A percentile compares a stretch with the other conserved stretches of the same genome.
Evolutionary conservation across 1,284 basidiomycete species (phyloP).

Genomic region (Malassezia yamatoensis): DNA sequence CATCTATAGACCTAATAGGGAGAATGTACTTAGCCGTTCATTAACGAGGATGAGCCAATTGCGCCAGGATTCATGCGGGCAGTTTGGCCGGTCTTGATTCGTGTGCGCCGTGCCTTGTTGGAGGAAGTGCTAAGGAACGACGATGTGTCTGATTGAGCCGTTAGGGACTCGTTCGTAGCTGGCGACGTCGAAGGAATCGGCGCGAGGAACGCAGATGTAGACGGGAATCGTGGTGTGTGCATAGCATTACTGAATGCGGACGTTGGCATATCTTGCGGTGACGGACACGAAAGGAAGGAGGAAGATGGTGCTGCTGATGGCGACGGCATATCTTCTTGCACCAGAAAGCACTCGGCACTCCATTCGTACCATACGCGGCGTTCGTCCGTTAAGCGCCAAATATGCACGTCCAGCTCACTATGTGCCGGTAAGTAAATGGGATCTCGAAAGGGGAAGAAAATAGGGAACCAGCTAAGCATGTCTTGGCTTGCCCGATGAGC

Average conservation of each 20-base stretch:
- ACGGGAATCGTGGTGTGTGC: conserved; percentile 35
- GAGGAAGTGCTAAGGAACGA: not conserved
- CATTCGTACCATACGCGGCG: conserved; percentile 97
- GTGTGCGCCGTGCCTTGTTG: conserved; percentile 2
- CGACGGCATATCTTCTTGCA: conserved; percentile 1
- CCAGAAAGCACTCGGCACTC: conserved; percentile 83
- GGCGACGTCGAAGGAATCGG: conserved; percentile 4
- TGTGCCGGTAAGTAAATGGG: conserved; percentile 85
- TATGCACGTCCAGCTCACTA: conserved; percentile 79
- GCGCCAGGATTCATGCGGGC: conserved; percentile 80
- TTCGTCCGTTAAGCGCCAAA: conserved; percentile 75
- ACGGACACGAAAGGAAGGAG: conserved; percentile 8
- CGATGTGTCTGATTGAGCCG: not conserved
- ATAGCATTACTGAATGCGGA: conserved; percentile 35
- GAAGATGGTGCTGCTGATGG: not conserved
- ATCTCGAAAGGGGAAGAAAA: conserved; percentile 83
- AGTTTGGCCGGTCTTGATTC: conserved; percentile 83
- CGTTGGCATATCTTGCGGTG: not conserved
- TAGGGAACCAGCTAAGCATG: conserved; percentile 98
- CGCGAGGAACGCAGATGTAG: conserved; percentile 1
- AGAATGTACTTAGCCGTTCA: conserved; percentile 49
- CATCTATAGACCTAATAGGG: not conserved
- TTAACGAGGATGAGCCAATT: conserved; percentile 79
- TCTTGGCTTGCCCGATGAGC: conserved; percentile 66
- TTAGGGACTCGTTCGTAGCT: not conserved